Base-by-base conservation (phyloP, 1,284 basidiomycete genomes). In the Grifola frondosa region DNA sequence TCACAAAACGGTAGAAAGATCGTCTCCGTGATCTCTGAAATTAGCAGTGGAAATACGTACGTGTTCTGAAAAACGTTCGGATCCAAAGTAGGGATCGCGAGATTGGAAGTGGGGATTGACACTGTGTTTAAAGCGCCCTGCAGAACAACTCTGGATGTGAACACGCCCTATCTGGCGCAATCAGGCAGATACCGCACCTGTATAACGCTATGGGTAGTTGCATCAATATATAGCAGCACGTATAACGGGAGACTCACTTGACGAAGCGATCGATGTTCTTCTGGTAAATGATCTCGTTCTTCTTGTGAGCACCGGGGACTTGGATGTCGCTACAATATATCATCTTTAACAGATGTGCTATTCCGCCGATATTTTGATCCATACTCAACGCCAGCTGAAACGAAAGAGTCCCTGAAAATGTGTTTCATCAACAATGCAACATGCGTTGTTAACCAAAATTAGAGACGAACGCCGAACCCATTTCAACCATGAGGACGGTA, bases 241-340 rank as follows among this genome's bases (percentile, higher is more conserved):
- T 11, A 12, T 12, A 24, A 33, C 3, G 13, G 15, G 20, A 13
- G 13, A 44, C 57, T 24, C 28, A 62, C 61, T 50, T 45, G 6
- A 62, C 61, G 32, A 64, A 64, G n/a, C 53, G 49, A 39, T 64
- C 62, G 35, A 64, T 60, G 42, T 64, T 57, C 50, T 63, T 64
- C 39, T 61, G 60, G 35, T 52, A 62, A 25, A 50, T 57, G 22
- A 64, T 58, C 33, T 58, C 57, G 42, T 64, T 63, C 50, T 63
- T 63, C 57, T 63, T 60, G 51, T 63, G 61, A 15, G 53, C 42
- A 10, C 50, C 61, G 21, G 57, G 58, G 17, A 42, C 30, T 43
- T 32, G 31, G 30, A 42, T 37, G 44, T 52, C 29, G 51, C 48
- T 33, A 8, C 8, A n/a, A 10, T 21, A 36, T 24, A 21, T 36